Percentiles rank a stretch among this genome's conserved stretches.
Evolutionary conservation across 352 stramenopile species (phyloP).

Genomic region (Pilasporangium apinafurcum): DNA sequence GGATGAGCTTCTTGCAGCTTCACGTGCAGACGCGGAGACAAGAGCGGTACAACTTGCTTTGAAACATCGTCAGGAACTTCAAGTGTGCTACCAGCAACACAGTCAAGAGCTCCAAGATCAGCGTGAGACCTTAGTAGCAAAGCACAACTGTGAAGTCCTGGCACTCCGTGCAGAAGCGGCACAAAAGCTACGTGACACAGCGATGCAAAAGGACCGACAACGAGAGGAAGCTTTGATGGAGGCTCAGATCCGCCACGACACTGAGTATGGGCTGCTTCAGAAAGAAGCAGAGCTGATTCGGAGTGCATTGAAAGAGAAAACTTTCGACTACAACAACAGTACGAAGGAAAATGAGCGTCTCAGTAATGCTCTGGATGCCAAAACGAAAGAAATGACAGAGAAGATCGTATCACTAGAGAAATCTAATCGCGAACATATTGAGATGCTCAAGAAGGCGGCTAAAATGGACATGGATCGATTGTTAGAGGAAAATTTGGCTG

Average conservation of each 20-base stretch:
- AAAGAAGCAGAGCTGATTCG: constrained; percentile 13
- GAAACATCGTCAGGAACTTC: constrained; percentile 10
- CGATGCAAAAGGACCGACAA: constrained; percentile 33
- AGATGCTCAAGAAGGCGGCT: constrained; percentile 39
- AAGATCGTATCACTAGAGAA: constrained; percentile 26
- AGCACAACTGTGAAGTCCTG: constrained; percentile 23
- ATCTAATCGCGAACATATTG: constrained; percentile 34
- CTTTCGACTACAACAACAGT: constrained; percentile 16
- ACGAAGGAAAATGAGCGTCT: constrained; percentile 23
- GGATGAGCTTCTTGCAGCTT: not conserved
- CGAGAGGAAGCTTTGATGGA: constrained; percentile 16
- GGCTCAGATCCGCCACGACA: constrained; percentile 15
- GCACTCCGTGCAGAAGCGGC: constrained; percentile 21
- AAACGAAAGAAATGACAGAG: constrained; percentile 23
- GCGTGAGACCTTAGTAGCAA: constrained; percentile 10
- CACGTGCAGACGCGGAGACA: not conserved
- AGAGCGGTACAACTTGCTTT: constrained; percentile 1
- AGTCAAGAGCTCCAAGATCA: constrained; percentile 14
- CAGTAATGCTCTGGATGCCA: constrained; percentile 18
- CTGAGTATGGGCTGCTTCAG: constrained; percentile 17
- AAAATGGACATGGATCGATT: constrained; percentile 65
- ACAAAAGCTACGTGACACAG: constrained; percentile 20
- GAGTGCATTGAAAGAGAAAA: constrained; percentile 19
- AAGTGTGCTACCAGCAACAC: constrained; percentile 13
- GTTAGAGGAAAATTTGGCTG: constrained; percentile 56